Conservation (phyloP, 1,139 yeast genomes). For the Saccharomyces uvarum region DNA sequence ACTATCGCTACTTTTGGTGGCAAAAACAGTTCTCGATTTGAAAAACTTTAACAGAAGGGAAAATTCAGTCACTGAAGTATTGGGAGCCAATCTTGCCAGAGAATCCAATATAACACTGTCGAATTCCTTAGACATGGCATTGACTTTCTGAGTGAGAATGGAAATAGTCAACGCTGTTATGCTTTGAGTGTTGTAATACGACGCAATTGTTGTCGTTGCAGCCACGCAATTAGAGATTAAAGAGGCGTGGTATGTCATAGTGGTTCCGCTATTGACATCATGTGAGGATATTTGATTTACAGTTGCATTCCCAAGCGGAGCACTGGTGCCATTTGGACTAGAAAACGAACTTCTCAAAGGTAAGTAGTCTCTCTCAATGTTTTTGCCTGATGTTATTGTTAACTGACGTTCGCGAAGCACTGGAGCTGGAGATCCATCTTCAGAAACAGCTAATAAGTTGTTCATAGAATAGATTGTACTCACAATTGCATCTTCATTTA, state of each 20-base stretch:
- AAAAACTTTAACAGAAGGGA: slow-evolving; percentile 42
- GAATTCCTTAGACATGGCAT: slow-evolving; percentile 36
- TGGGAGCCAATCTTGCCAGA: slow-evolving; percentile 46
- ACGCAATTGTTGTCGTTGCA: slow-evolving; percentile 65
- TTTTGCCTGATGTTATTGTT: slow-evolving; percentile 23
- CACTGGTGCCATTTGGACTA: not conserved
- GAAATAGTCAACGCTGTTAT: slow-evolving; percentile 79
- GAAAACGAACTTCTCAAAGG: not conserved
- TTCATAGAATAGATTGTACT: slow-evolving; percentile 82
- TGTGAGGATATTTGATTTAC: slow-evolving; percentile 8
- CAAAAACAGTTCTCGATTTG: slow-evolving; percentile 33
- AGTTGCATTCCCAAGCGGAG: slow-evolving; percentile 1
- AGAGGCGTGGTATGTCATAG: slow-evolving; percentile 16
- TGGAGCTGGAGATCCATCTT: slow-evolving; percentile 33
- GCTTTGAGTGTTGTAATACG: slow-evolving; percentile 61
- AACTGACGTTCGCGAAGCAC: slow-evolving; percentile 32
- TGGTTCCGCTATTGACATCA: slow-evolving; percentile 2
- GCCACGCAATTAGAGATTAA: slow-evolving; percentile 54
- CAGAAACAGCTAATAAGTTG: slow-evolving; percentile 59
- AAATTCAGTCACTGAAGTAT: slow-evolving; percentile 47
- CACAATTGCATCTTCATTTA: slow-evolving; percentile 68
- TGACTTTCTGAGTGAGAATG: slow-evolving; percentile 73
- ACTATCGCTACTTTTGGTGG: slow-evolving; percentile 32
- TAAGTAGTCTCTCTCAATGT: not conserved
- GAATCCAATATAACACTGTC: slow-evolving; percentile 44